A percentile compares a stretch with the other conserved stretches of the same genome.
Evolutionary conservation across 192 early-diverging fungal species (phyloP).

Genomic region (Mortierella antarctica): DNA sequence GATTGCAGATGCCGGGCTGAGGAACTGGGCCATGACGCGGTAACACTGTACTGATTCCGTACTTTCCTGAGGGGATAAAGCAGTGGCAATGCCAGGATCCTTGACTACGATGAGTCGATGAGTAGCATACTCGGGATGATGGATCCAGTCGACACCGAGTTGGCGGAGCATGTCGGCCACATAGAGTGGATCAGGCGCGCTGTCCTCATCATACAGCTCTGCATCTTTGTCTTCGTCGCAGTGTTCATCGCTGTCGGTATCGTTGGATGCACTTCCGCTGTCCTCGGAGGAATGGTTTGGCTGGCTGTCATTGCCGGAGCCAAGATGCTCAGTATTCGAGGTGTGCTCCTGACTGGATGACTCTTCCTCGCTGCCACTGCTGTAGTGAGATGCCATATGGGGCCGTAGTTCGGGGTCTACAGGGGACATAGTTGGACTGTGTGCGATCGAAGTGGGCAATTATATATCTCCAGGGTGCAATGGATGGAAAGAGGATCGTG

Average conservation of each 20-base stretch:
- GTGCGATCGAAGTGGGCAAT: too few species aligned
- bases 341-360: too few species aligned
- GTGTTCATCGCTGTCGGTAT: neutral
- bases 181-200: neutral
- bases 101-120: slow-evolving; percentile 12
- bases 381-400: too few species aligned
- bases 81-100: neutral
- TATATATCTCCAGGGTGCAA: too few species aligned
- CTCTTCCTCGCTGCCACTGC: too few species aligned
- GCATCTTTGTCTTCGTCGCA: neutral
- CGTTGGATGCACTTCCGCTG: neutral
- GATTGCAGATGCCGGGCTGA: slow-evolving; percentile 25
- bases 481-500: too few species aligned
- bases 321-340: too few species aligned
- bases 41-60: neutral
- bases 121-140: slow-evolving; percentile 7
- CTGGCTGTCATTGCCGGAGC: too few species aligned
- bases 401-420: too few species aligned
- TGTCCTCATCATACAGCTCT: neutral
- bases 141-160: slow-evolving; percentile 9
- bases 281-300: too few species aligned
- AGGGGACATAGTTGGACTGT: too few species aligned
- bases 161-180: slow-evolving; percentile 2
- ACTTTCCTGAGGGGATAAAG: neutral
- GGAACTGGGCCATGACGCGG: slow-evolving; percentile 17